These are phyloP conservation scores for Opeltia flavorubescens DNA, from an alignment of 495 filamentous ascomycete genomes.

Conservation along the genomic window DNA sequence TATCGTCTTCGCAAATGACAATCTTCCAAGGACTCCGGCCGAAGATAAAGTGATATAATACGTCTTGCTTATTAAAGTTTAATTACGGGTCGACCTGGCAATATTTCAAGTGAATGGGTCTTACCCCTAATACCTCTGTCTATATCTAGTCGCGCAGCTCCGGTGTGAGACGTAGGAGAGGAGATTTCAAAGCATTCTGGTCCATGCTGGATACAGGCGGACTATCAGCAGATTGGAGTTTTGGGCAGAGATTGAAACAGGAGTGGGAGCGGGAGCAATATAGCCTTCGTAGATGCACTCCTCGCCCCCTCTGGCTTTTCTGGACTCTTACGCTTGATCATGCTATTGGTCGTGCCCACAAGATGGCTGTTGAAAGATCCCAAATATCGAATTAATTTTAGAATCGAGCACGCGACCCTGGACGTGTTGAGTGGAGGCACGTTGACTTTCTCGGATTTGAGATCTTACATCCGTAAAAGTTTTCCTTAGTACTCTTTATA, in stretches of 20 bases:
- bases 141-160: background rate
- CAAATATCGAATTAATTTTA: no score
- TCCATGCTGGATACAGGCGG: background rate
- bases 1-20: conserved; percentile 1
- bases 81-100: background rate
- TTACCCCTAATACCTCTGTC: conserved; percentile 1
- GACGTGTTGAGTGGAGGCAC: no score
- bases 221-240: background rate
- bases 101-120: conserved; percentile 1
- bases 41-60: background rate
- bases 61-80: background rate
- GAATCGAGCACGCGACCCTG: no score
- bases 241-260: background rate
- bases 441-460: no score
- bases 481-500: no score
- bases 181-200: background rate
- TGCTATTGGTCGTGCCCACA: no score
- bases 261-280: background rate
- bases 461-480: no score
- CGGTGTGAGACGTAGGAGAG: background rate
- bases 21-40: background rate
- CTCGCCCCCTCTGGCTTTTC: no score
- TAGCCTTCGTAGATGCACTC: background rate
- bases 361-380: no score
- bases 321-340: no score